Conservation (phyloP, 2,329 filamentous ascomycete genomes). For the Celoporthe dispersa region DNA sequence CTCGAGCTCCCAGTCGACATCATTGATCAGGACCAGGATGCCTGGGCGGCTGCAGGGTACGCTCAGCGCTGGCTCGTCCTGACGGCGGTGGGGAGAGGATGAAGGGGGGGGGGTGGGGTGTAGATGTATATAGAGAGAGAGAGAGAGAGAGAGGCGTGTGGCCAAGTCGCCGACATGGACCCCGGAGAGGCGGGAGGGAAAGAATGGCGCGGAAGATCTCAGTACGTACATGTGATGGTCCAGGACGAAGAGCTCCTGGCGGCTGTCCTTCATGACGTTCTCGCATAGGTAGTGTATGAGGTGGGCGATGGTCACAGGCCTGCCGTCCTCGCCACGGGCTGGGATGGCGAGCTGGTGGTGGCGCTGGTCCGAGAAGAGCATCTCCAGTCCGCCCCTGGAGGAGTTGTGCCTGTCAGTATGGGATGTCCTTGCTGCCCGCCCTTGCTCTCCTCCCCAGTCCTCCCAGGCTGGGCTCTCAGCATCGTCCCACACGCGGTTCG, state of each 20-base stretch:
- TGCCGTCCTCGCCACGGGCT: conserved; percentile 60
- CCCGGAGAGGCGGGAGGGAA: not conserved
- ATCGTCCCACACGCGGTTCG: not conserved
- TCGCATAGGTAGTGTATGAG: conserved; percentile 81
- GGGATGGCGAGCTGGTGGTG: conserved; percentile 75
- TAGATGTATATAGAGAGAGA: conserved; percentile 19
- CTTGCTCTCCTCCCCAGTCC: not conserved
- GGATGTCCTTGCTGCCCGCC: too few species aligned
- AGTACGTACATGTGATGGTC: conserved; percentile 83
- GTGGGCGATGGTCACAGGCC: conserved; percentile 70
- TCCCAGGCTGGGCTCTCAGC: not conserved
- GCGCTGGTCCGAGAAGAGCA: conserved; percentile 85
- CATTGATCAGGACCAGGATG: conserved; percentile 95
- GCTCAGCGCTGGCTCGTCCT: not conserved
- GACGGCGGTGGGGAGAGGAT: not conserved
- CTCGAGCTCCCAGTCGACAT: conserved; percentile 97
- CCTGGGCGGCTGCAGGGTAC: conserved; percentile 74
- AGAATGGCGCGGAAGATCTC: conserved; percentile 6
- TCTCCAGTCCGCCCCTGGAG: conserved; percentile 83
- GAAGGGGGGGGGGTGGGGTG: not conserved
- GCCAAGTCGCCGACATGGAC: conserved; percentile 9
- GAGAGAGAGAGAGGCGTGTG: not conserved
- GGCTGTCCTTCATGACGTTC: conserved; percentile 80
- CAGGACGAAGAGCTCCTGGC: conserved; percentile 88
- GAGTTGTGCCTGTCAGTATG: not conserved